A percentile compares a stretch with the other conserved stretches of the same genome.
phyloP scores from a whole-genome alignment of 2,329 filamentous ascomycete species.

The Trichocomaceae sp. region DNA sequence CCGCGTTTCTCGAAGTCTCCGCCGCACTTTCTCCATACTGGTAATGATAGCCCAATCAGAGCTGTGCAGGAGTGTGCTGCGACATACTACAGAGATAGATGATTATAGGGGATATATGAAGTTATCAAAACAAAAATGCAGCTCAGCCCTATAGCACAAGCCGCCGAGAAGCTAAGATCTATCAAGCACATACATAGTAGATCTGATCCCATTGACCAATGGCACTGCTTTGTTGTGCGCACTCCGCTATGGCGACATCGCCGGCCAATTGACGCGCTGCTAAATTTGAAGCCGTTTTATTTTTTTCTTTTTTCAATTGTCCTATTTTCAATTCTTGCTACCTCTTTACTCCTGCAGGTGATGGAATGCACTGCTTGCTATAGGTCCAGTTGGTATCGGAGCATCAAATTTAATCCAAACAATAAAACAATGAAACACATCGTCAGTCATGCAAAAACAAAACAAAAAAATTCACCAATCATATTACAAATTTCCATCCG shows the following conservation, averaged over 20 bases:
- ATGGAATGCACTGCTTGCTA: not conserved
- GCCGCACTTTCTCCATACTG: not conserved
- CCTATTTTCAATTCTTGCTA: not conserved
- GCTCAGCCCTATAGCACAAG: slow-evolving; percentile 2
- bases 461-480: not conserved
- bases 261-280: slow-evolving; percentile 4
- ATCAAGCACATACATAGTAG: not conserved
- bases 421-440: not conserved
- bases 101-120: not conserved
- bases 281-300: too few relatives aligned
- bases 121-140: not conserved
- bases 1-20: not conserved
- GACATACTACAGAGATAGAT: not conserved
- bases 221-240: not conserved
- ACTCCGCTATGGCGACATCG: slow-evolving; percentile 14
- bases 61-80: not conserved
- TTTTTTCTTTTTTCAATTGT: not conserved
- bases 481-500: not conserved
- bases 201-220: slow-evolving; percentile 6
- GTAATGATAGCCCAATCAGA: not conserved
- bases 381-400: slow-evolving; percentile 3
- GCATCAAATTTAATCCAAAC: not conserved
- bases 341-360: not conserved
- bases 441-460: slow-evolving; percentile 1
- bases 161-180: not conserved